Evolutionary conservation across 495 filamentous ascomycete species (phyloP).

Genomic region (Elaphomyces granulatus): DNA sequence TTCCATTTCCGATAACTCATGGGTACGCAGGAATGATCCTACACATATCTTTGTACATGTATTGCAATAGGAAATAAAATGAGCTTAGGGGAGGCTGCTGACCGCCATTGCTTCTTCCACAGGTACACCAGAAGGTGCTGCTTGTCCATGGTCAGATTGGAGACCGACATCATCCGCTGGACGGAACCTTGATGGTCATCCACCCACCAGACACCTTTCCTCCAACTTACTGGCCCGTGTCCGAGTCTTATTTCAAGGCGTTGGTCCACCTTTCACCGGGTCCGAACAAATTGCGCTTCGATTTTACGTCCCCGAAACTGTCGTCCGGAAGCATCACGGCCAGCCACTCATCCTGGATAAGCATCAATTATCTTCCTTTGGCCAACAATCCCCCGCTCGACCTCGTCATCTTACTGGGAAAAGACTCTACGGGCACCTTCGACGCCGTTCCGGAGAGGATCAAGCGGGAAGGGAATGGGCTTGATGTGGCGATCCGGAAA

Average conservation of each 20-base stretch:
- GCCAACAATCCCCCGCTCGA: conserved; percentile 65
- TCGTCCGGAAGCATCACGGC: conserved; percentile 52
- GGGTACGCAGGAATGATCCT: conserved; percentile 38
- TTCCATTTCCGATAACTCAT: conserved; percentile 65
- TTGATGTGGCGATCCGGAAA: conserved; percentile 69
- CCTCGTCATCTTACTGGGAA: conserved; percentile 68
- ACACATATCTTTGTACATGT: too few species aligned
- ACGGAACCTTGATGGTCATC: conserved; percentile 64
- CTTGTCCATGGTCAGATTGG: conserved; percentile 67
- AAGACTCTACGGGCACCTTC: conserved; percentile 76
- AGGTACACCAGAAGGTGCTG: conserved; percentile 85
- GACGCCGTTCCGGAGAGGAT: conserved; percentile 64
- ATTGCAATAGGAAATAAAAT: neutral
- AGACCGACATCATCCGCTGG: conserved; percentile 53
- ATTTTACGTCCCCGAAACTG: conserved; percentile 71
- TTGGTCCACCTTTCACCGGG: conserved; percentile 77
- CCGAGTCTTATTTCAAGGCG: conserved; percentile 76
- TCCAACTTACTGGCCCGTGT: conserved; percentile 67
- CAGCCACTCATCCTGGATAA: conserved; percentile 63
- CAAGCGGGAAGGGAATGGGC: conserved; percentile 62
- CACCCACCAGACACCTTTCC: conserved; percentile 79
- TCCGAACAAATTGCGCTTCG: conserved; percentile 70
- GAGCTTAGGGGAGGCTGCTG: neutral
- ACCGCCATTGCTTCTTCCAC: conserved; percentile 7
- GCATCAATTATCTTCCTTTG: conserved; percentile 70